Evolutionary conservation across 208 protist genomes (phyloP).

Genomic region (Porcisia deanei): DNA sequence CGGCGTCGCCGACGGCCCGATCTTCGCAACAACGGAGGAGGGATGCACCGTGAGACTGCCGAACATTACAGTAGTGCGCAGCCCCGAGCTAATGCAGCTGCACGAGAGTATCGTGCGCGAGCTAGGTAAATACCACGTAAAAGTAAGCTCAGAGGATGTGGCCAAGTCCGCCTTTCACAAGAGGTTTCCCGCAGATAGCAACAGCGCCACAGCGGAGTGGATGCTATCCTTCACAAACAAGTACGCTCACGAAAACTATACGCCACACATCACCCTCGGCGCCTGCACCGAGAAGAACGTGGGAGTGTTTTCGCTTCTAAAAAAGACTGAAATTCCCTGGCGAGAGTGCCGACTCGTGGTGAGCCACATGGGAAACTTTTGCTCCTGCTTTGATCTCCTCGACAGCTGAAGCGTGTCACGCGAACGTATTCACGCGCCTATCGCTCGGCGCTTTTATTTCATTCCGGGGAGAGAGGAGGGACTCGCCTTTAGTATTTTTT

Average conservation of each 20-base stretch:
- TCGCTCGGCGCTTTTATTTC: neutral
- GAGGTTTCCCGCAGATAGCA: constrained; percentile 52
- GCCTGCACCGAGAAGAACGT: constrained; percentile 45
- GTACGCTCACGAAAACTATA: constrained; percentile 52
- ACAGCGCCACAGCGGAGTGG: constrained; percentile 40
- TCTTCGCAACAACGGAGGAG: constrained; percentile 43
- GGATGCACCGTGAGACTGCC: constrained; percentile 52
- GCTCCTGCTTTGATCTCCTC: constrained; percentile 76
- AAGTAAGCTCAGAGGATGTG: constrained; percentile 46
- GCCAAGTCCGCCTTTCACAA: constrained; percentile 70
- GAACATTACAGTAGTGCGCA: constrained; percentile 53
- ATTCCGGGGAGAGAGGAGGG: neutral
- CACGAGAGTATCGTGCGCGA: constrained; percentile 55
- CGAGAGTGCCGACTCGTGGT: constrained; percentile 73
- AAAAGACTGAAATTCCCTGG: constrained; percentile 57
- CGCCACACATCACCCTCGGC: constrained; percentile 75
- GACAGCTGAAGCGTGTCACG: constrained; percentile 16
- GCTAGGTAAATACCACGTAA: constrained; percentile 51
- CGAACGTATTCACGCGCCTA: neutral
- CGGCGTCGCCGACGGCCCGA: constrained; percentile 43
- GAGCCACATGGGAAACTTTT: constrained; percentile 80
- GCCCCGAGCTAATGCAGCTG: constrained; percentile 39
- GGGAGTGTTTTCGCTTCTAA: constrained; percentile 45
- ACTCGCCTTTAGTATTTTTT: neutral
- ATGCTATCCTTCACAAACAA: constrained; percentile 52